Evolutionary conservation across 208 protist genomes (phyloP), one percentile per base, ranked within the genome.

Genomic region (Leishmania guyanensis): DNA sequence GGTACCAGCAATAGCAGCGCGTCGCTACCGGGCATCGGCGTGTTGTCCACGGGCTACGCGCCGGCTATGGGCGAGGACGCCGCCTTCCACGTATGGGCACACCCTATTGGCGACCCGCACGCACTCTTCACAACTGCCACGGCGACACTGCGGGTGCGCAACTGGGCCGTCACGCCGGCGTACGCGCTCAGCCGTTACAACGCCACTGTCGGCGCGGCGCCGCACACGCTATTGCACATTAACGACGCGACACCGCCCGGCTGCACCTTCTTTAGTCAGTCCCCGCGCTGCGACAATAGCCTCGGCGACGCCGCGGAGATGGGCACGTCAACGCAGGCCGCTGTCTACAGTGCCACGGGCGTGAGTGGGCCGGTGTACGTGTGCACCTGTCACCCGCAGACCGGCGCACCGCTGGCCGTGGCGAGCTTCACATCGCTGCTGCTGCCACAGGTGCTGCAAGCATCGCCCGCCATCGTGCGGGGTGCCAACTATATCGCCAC

Each of bases 11-110:
- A 72, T 20, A 77, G 82, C 81, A 93, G 91, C 84, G 29, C 43
- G 58, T 26, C 20, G 48, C 62, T 81, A 33, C 53, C 86, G 62
- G 54, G 75, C 46, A 58, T 65, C 36, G 20, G 39, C n/a, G 86
- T 88, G 54, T 75, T 26, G 60, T 78, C 81, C 48, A 58, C 74
- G 29, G 88, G 86, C 48, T 92, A 91, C 81, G 86, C 68, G 22
- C 92, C 92, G 17, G 66, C 69, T 20, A 82, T 84, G 48, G 80
- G 85, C 78, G 86, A 89, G 74, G 69, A 22, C 10, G 76, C 81
- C 51, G 56, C 36, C 17, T 91, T 95, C 72, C 92, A 85, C 86
- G 92, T 95, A 60, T 95, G 92, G 76, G 86, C 85, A 9, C 33
- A 56, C 54, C 71, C 78, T 65, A 43, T 83, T 74, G 80, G 54